Percentiles rank a stretch among this genome's conserved stretches.
These are phyloP conservation scores for Nicotiana otophora DNA, from an alignment of 257 asterid species.

Conservation along the genomic window DNA sequence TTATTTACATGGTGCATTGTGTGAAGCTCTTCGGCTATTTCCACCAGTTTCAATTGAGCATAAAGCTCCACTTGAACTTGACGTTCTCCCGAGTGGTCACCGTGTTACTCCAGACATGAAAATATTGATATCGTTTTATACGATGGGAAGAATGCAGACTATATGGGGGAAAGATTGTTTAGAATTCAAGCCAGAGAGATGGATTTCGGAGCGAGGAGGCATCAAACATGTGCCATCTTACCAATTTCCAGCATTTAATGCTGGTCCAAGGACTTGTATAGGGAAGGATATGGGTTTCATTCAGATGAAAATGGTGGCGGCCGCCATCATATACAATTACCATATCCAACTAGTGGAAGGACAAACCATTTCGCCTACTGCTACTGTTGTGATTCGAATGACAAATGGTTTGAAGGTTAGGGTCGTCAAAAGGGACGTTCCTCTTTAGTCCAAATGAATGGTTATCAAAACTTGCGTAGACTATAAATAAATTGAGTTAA, in stretches of 20 bases:
- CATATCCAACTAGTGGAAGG: neutral
- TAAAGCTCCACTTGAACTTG: neutral
- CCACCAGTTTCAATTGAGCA: constrained; percentile 7
- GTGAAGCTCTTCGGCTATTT: constrained; percentile 6
- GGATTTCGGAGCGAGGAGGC: neutral
- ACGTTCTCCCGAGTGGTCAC: constrained; percentile 7
- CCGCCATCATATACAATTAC: neutral
- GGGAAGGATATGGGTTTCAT: constrained; percentile 10
- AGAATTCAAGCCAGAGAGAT: constrained; percentile 9
- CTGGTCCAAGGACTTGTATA: constrained; percentile 7
- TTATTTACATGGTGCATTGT: constrained; percentile 3
- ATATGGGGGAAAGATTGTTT: neutral
- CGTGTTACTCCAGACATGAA: neutral
- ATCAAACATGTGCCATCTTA: neutral
- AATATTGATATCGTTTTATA: neutral
- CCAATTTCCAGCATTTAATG: constrained; percentile 7
- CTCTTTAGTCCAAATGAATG: neutral
- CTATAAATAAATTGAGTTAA: neutral
- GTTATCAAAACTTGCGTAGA: neutral
- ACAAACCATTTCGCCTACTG: neutral
- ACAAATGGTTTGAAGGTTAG: neutral
- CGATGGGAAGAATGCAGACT: constrained; percentile 7
- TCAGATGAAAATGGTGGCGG: constrained; percentile 12
- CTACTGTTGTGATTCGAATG: neutral
- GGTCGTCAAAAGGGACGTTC: neutral